Evolutionary conservation across 805 yeast genomes (phyloP), one percentile per base, ranked within the genome.

Genomic region (Candida ficus): DNA sequence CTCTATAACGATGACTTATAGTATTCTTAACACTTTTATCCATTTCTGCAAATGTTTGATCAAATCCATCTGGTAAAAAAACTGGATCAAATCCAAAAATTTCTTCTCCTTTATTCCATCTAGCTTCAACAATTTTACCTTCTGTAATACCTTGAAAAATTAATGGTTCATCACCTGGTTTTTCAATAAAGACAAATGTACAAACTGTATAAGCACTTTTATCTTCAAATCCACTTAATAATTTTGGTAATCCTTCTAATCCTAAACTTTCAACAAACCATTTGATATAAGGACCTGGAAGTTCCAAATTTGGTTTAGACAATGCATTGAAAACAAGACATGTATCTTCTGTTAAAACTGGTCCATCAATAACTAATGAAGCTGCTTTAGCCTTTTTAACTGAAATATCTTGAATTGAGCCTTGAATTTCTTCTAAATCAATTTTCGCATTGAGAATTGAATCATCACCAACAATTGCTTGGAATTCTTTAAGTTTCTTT

Each of bases 271-370:
- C 68, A 33, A 87, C 73, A 63, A 93, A 93, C 99, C 99, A 91
- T 62, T 91, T 91, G 63, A 80, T 76, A 50, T 88, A 87, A 1
- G 98, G 98, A 19, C 99, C 99, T 4, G 99, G 99, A 37, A 93
- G 72, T 46, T 72, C 70, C 16, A 53, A 23, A 12, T 48, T 46
- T 13, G 58, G 57, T 13, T 80, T 83, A 38, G 84, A 80, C 56
- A 83, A 71, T 2, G 95, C 96, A 37, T 74, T 74, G 62, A 84
- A 93, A 4, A 83, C 86, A 29, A 93, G 73, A 37, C 95, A 90
- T 0, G 99, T 93, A 55, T 93, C 99, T 58, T 93, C 99, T 4
- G 90, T 96, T 42, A 93, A 70, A 0, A 88, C 97, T 0, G 98
- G 91, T 0, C 95, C 93, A 3, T 68, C 58, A 4, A 76, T 63